phyloP scores from a whole-genome alignment of 2,329 filamentous ascomycete genomes.

The Fusarium proliferatum region DNA sequence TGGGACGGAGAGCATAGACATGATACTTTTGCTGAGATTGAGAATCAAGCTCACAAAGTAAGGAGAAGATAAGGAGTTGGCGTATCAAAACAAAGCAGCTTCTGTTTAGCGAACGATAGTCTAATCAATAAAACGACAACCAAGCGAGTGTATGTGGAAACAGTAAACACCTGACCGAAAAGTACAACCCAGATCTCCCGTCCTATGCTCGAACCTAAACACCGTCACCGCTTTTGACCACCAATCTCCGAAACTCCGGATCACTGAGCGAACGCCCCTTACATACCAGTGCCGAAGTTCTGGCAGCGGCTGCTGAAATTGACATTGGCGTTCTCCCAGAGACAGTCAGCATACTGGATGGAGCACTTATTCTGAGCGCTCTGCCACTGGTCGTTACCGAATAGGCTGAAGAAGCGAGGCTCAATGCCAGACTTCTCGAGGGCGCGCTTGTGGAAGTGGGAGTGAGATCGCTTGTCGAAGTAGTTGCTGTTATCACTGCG shows the following conservation, averaged over 20 bases:
- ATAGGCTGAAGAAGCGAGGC: constrained; percentile 43
- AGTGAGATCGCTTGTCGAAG: constrained; percentile 34
- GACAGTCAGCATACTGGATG: constrained; percentile 62
- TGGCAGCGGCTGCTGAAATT: constrained; percentile 54
- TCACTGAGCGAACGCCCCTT: not conserved
- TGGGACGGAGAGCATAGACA: not conserved
- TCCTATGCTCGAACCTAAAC: not conserved
- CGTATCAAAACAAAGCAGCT: constrained; percentile 26
- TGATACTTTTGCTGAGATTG: not conserved
- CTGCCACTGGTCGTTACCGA: constrained; percentile 47
- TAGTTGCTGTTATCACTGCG: constrained; percentile 34
- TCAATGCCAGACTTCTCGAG: constrained; percentile 41
- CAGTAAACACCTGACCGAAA: constrained; percentile 18
- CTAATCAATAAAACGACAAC: constrained; percentile 22
- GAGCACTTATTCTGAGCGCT: constrained; percentile 57
- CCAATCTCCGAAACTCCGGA: not conserved
- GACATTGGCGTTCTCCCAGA: constrained; percentile 55
- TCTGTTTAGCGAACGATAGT: constrained; percentile 34
- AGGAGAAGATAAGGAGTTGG: not conserved
- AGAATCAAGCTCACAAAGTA: not conserved
- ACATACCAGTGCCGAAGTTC: constrained; percentile 48
- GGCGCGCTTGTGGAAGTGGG: constrained; percentile 42
- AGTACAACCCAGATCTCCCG: not conserved
- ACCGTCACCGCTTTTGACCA: constrained; percentile 1
- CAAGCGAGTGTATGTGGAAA: constrained; percentile 28